Base-by-base conservation (phyloP, 1,284 basidiomycete species). In the Farysia itapuensis region DNA sequence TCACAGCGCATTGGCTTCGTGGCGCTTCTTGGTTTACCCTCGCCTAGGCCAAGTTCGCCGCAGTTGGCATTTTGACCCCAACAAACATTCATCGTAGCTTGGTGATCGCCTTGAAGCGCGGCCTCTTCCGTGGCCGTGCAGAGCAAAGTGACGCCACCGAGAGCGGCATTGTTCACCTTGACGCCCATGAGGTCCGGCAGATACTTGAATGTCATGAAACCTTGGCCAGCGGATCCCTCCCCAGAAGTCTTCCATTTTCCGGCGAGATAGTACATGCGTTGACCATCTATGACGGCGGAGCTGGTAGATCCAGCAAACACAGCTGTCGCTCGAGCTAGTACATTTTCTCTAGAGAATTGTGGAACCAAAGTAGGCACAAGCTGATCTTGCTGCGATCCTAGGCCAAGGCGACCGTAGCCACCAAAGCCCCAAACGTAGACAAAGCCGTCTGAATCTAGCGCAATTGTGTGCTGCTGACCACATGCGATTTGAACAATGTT, bases 61-160 rank as follows among this genome's bases (percentile, higher is more conserved):
- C 89, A 88, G 28, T 49, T 25, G 15, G 50, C 76, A 12, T 86
- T 88, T 74, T 93, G 90, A 2, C 90, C 90, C 79, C 88, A 94
- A 6, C 84, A 85, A 32, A 93, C 85, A 8, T 89, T 88, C 85
- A 91, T 89, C 0, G 84, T 79, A 14, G 80, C 78, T 6, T 82
- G 84, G 31, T 90, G 87, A 53, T 75, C 44, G 52, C 60, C 39
- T n/a, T 22, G 31, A 3, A 53, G 20, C 4, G 45, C 37, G 1
- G 64, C 84, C 23, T 79, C 79, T 29, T 87, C 85, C 2, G 84
- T 82, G 0, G 85, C 84, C 14, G 88, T 81, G 15, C 86, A 82
- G 80, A 90, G 93, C 68, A 93, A 87, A 0, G 90, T 92, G n/a
- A 91, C 89, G 14, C 90, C 90, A 18, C 93, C 93, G 33, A 85